Evolutionary conservation across 352 stramenopile genomes (phyloP), one percentile per base, ranked within the genome.

Genomic region (Globisporangium nunn): DNA sequence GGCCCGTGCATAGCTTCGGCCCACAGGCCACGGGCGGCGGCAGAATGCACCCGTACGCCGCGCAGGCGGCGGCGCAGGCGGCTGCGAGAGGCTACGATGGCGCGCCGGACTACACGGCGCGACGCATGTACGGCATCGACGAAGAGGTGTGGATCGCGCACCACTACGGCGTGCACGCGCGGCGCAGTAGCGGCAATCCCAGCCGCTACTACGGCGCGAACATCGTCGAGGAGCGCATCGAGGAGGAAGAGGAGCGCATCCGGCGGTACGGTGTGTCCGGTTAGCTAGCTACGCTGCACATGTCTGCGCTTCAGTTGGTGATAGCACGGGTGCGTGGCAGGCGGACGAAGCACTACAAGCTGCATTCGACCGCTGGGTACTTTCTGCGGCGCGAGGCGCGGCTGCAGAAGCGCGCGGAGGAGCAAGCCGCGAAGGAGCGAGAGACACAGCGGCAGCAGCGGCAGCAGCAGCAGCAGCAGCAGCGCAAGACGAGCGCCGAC

Each of bases 141-240:
- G 82, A 94, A 61, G 78, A 91, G 17, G 72, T 92, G 29, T 94
- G 85, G 85, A 74, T 91, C 14, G 80, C 80, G 28, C 80, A 94
- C 47, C 85, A 94, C 53, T 94, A 94, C 52, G 85, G 85, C 10
- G 68, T 70, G 2, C 71, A 78, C 45, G 70, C 70, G n/a, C 74
- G 78, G n/a, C 62, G 67, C 17, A 67, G 67, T 14, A 67, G 63
- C n/a, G 39, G 52, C 3, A 77, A 81, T 55, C 71, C 75, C 6
- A 61, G 71, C 23, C 75, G 73, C 6, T 76, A 74, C 52, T 93
- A 93, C 50, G 83, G 83, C 52, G 83, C 84, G 74, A 50, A 94
- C 49, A 73, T 90, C 29, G 75, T 77, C 28, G 80, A 94, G 57
- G 76, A 92, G 39, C 79, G 77, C 49, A 69, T 81, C 18, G 79